phyloP scores from a whole-genome alignment of 495 filamentous ascomycete species.

The Delitschia confertaspora region DNA sequence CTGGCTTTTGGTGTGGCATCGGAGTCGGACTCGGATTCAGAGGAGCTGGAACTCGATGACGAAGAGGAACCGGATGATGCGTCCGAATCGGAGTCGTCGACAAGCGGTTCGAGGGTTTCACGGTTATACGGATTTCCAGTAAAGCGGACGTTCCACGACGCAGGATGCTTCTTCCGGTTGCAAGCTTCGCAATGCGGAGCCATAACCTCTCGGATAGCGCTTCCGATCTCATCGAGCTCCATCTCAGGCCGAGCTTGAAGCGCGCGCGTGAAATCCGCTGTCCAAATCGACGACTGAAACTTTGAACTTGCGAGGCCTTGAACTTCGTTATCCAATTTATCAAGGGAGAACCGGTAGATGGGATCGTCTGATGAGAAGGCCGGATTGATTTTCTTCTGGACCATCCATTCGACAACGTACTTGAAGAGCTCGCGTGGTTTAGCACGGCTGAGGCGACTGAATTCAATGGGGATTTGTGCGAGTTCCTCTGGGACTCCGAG shows the following conservation, averaged over 20 bases:
- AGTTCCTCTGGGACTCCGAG: conserved; percentile 52
- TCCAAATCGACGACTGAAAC: conserved; percentile 68
- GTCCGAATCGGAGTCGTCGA: conserved; percentile 41
- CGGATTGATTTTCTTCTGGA: conserved; percentile 68
- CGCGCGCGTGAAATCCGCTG: conserved; percentile 51
- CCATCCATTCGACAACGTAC: conserved; percentile 73
- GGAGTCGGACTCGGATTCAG: conserved; percentile 5
- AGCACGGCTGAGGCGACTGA: conserved; percentile 55
- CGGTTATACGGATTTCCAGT: conserved; percentile 61
- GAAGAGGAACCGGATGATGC: too few relatives aligned
- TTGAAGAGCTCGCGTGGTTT: conserved; percentile 70
- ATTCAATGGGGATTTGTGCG: conserved; percentile 59
- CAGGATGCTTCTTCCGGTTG: conserved; percentile 58
- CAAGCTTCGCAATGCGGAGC: conserved; percentile 64
- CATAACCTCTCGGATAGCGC: conserved; percentile 22
- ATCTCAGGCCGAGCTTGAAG: conserved; percentile 55
- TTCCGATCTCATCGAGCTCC: conserved; percentile 28
- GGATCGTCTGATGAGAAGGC: conserved; percentile 56
- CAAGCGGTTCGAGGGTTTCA: conserved; percentile 57
- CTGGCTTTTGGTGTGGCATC: conserved; percentile 26
- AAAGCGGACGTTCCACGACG: conserved; percentile 54
- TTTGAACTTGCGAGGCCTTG: conserved; percentile 59
- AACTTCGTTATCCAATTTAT: conserved; percentile 66
- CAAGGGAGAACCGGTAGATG: conserved; percentile 63
- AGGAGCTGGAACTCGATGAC: conserved; percentile 32